Evolutionary conservation across 2,329 filamentous ascomycete genomes (phyloP), one percentile per base, ranked within the genome.

Genomic region (Colletotrichum gloeosporioides): DNA sequence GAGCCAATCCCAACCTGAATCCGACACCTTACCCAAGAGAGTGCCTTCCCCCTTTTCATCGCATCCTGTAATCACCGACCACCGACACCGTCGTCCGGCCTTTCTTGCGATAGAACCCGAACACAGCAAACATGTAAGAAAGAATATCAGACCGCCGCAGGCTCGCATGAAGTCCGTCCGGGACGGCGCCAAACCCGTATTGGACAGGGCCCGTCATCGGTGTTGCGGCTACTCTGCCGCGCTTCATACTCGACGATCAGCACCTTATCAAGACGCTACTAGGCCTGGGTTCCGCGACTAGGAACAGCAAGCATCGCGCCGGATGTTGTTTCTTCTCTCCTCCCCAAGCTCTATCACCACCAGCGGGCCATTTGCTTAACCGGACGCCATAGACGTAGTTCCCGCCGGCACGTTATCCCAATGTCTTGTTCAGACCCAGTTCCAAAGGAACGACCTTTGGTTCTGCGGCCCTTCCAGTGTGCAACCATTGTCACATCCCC

Each of bases 241-340:
- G 69, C 69, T 72, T 57, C 44, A 70, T 16, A 59, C 61, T 44
- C 29, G 63, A 44, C 44, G 62, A 72, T 72, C 69, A 67, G 63
- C 69, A 72, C 63, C 39, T 66, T 57, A 72, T 67, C 53, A 22
- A 59, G 44, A 72, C 61, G 44, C 69, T 32, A 44, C 69, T 67
- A 22, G 69, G 44, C 5, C 62, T 49, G 62, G 31, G 18, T 67
- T 27, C 61, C 44, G 27, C 29, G 29, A 53, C 22, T 53, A 34
- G 29, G 66, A 62, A 25, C 22, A 59, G 49, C 22, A 34, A 25
- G n/a, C 49, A n/a, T 18, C 22, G 18, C 4, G 18, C 22, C 32
- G 27, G 32, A 44, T 53, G 13, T 15, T 12, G 6, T 53, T 63
- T 32, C 59, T 71, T 71, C 36, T 39, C 27, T 25, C 18, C 34